phyloP scores from a whole-genome alignment of 345 rosid genomes.

The Murraya koenigii region DNA sequence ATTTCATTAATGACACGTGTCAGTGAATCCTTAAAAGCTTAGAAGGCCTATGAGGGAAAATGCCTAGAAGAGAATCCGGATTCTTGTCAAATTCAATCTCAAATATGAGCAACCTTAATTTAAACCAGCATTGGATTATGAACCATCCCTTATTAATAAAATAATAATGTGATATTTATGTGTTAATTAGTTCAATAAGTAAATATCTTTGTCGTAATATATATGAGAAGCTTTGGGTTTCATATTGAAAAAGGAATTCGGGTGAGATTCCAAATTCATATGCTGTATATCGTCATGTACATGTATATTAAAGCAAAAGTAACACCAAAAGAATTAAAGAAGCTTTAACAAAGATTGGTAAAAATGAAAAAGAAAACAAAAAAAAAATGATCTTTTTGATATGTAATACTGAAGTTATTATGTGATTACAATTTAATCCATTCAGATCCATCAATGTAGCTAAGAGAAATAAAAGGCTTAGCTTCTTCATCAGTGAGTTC shows the following conservation, averaged over 20 bases:
- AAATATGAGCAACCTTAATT: background rate
- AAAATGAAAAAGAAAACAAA: background rate
- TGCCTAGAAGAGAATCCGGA: too few relatives aligned
- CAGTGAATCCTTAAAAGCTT: too few relatives aligned
- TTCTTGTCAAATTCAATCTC: too few relatives aligned
- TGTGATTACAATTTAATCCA: slow-evolving; percentile 58
- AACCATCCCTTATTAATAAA: background rate
- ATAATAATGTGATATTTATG: background rate
- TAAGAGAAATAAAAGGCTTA: slow-evolving; percentile 75
- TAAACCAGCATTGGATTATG: background rate
- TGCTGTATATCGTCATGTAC: background rate
- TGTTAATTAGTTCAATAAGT: background rate
- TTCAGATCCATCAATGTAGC: slow-evolving; percentile 85
- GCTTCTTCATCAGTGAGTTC: slow-evolving; percentile 88
- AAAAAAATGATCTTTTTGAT: background rate
- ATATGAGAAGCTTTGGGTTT: background rate
- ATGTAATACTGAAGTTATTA: background rate
- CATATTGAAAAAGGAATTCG: too few relatives aligned
- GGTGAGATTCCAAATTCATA: background rate
- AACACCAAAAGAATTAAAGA: background rate
- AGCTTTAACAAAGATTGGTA: background rate
- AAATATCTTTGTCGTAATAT: background rate
- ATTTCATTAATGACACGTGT: too few relatives aligned
- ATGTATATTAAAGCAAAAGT: too few relatives aligned
- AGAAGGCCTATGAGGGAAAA: too few relatives aligned